A percentile compares a stretch with the other conserved stretches of the same genome.
phyloP scores from a whole-genome alignment of 768 basidiomycete genomes.

The Suillus alpinus region DNA sequence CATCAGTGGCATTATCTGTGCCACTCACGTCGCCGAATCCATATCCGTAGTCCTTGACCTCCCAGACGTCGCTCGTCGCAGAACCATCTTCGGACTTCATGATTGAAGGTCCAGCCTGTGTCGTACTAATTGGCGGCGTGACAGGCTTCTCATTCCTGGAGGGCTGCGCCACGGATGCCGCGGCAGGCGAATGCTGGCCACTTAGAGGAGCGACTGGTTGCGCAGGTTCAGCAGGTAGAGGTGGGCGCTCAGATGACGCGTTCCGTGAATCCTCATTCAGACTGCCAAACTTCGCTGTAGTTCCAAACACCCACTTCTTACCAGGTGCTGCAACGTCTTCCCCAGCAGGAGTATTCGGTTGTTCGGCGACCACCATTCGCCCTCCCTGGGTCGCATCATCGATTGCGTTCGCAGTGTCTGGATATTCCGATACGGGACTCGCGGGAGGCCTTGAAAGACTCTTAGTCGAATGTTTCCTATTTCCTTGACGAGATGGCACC shows the following conservation, averaged over 20 bases:
- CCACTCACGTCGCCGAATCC: constrained; percentile 54
- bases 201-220: background rate
- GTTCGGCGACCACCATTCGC: background rate
- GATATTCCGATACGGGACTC: background rate
- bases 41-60: constrained; percentile 61
- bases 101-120: constrained; percentile 4
- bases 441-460: constrained; percentile 13
- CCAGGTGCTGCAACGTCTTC: constrained; percentile 13
- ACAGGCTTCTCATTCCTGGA: background rate
- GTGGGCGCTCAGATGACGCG: background rate
- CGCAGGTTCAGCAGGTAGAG: background rate
- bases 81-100: constrained; percentile 16
- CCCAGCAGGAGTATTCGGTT: background rate
- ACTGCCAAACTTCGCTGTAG: constrained; percentile 27
- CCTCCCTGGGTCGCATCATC: constrained; percentile 2
- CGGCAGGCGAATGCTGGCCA: background rate
- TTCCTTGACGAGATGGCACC: constrained; percentile 23
- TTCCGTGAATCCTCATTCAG: constrained; percentile 1
- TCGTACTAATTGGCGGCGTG: background rate
- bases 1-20: constrained; percentile 29
- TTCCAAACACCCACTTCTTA: constrained; percentile 59
- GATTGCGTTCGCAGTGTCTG: background rate
- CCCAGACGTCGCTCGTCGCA: constrained; percentile 39
- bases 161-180: background rate
- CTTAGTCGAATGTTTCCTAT: constrained; percentile 23